These are phyloP conservation scores for Maudiozyma turicensis DNA, from an alignment of 805 yeast species.

Conservation along the genomic window DNA sequence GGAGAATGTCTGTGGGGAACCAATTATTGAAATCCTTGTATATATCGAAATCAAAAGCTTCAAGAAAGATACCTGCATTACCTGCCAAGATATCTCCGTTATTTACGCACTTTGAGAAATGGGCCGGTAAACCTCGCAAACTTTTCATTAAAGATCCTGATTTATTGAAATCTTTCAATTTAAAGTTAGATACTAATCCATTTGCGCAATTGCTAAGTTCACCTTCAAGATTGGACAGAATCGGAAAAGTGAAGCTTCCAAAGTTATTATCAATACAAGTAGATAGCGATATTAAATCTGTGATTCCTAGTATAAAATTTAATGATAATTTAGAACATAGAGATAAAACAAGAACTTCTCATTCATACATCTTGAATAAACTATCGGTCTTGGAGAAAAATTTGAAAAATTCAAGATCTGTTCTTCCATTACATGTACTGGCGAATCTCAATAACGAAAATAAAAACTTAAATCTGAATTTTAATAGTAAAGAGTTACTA, in stretches of 20 bases:
- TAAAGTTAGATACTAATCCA: constrained; percentile 26
- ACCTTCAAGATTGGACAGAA: constrained; percentile 35
- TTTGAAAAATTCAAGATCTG: background rate
- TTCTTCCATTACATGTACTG: constrained; percentile 1
- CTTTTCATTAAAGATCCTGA: constrained; percentile 7
- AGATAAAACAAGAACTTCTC: background rate
- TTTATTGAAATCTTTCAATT: background rate
- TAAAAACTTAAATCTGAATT: background rate
- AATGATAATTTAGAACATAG: background rate
- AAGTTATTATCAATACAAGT: constrained; percentile 31
- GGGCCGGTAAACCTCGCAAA: constrained; percentile 26
- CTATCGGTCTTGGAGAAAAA: background rate
- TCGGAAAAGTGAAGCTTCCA: constrained; percentile 32
- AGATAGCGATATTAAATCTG: constrained; percentile 14
- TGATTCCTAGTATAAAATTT: background rate
- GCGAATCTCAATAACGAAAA: background rate
- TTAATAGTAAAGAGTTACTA: background rate
- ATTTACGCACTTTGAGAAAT: constrained; percentile 26
- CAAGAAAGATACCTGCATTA: background rate
- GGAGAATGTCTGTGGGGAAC: too few species aligned
- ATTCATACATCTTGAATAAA: constrained; percentile 21
- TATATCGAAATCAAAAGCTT: too few species aligned
- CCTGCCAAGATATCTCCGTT: constrained; percentile 5
- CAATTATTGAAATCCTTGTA: too few species aligned
- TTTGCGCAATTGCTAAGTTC: constrained; percentile 34